Evolutionary conservation across 2,329 filamentous ascomycete genomes (phyloP), one percentile per base, ranked within the genome.

Genomic region (Zymoseptoria ardabiliae): DNA sequence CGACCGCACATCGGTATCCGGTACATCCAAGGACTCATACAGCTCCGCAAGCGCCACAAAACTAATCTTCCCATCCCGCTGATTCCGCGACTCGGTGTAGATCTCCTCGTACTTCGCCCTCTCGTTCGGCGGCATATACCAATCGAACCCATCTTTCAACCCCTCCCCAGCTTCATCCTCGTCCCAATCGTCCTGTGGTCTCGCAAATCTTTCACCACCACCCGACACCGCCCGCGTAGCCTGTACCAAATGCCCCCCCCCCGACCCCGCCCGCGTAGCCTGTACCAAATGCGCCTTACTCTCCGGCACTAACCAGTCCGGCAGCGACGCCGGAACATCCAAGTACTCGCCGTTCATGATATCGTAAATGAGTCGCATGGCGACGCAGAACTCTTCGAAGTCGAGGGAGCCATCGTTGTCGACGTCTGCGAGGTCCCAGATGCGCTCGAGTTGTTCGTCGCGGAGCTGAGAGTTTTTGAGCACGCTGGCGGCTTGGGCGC

Each of bases 321-420:
- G 94, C 64, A 99, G 79, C 25, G 84, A 81, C 58, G 82, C 79
- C 17, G 94, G 94, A n/a, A 99, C 92, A 67, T 96, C 91, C 71
- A 83, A 79, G 72, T 92, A 92, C 81, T 97, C 92, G 69, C 94
- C 94, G 71, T 99, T 99, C 68, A 99, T 86, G 66, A 97, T 79
- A 74, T 99, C 94, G 75, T 97, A 99, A 70, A 97, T 97, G 71
- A 99, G 80, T 71, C 94, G 85, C 94, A 99, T 99, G 48, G 92
- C 94, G 60, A 99, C 94, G 75, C 94, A 99, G 75, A 99, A 99
- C 81, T 99, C 94, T 78, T 99, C 94, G 79, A 99, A 99, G 77
- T 99, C 94, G 57, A 99, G 81, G 76, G 95, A 95, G 64, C 94
- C 94, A 78, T 99, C 94, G 69, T 92, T 92, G 76, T 99, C 94